These are phyloP conservation scores for Candida incommunis DNA, from an alignment of 805 yeast genomes.

Conservation along the genomic window DNA sequence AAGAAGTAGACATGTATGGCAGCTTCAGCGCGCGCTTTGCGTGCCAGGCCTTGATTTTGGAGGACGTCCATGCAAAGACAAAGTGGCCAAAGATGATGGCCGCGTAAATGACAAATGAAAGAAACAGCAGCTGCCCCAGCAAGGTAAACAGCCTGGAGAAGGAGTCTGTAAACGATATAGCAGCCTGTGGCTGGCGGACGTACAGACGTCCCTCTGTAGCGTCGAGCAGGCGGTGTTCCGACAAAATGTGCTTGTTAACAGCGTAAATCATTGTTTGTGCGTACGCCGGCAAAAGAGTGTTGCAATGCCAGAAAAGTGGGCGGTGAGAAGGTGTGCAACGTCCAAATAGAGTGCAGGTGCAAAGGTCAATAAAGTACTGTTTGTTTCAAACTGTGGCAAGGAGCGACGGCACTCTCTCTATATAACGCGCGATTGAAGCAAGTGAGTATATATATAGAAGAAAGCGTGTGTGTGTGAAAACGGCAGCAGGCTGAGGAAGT, in stretches of 20 bases:
- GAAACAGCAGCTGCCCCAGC: background rate
- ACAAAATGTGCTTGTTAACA: background rate
- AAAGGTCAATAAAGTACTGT: too few relatives aligned
- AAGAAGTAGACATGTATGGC: too few relatives aligned
- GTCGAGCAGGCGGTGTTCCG: background rate
- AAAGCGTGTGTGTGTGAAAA: too few relatives aligned
- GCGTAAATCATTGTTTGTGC: slow-evolving; percentile 1
- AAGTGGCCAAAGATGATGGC: background rate
- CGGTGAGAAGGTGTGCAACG: too few relatives aligned
- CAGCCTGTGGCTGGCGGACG: background rate
- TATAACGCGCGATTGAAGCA: too few relatives aligned
- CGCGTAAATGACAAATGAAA: background rate
- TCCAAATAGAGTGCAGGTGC: too few relatives aligned
- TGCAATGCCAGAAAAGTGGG: too few relatives aligned
- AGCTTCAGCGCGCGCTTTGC: background rate
- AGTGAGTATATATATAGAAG: too few relatives aligned
- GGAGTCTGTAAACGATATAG: background rate
- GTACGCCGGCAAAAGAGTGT: too few relatives aligned
- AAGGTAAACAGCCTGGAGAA: background rate
- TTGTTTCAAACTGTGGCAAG: too few relatives aligned
- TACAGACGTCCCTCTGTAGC: background rate
- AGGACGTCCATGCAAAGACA: background rate
- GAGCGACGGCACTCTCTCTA: too few relatives aligned
- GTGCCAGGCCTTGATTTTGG: background rate
- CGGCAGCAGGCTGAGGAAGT: too few relatives aligned